Evolutionary conservation across 345 rosid species (phyloP).

Genomic region (Eucalyptus polybractea): DNA sequence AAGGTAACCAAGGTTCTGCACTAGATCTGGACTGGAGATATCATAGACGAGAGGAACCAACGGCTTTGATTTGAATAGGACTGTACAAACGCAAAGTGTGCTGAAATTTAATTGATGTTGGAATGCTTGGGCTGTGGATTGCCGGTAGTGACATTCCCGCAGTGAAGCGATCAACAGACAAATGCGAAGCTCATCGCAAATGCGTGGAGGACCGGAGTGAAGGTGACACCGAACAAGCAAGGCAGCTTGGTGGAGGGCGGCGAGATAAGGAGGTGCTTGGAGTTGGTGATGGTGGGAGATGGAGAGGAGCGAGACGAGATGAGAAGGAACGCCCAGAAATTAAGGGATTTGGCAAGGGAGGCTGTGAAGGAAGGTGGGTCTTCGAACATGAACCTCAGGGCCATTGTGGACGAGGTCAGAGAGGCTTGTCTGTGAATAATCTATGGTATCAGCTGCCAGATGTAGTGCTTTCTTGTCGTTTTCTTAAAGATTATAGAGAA

Average conservation of each 20-base stretch:
- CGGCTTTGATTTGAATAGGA: too few relatives aligned
- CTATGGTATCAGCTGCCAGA: neutral
- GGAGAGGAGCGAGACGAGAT: too few relatives aligned
- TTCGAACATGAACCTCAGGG: neutral
- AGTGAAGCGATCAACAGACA: slow-evolving; percentile 10
- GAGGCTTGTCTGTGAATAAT: neutral
- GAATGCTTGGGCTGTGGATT: slow-evolving; percentile 15
- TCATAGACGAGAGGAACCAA: too few relatives aligned
- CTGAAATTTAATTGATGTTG: neutral
- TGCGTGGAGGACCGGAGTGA: slow-evolving; percentile 10
- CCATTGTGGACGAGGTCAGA: neutral
- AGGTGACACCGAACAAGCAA: neutral
- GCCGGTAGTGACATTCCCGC: slow-evolving; percentile 10
- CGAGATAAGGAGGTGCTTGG: neutral
- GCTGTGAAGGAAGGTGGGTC: slow-evolving; percentile 8
- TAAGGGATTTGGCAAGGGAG: neutral
- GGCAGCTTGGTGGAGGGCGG: slow-evolving; percentile 1
- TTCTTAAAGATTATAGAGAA: neutral
- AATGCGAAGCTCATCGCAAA: slow-evolving; percentile 15
- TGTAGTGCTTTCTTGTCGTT: neutral
- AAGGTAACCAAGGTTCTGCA: too few relatives aligned
- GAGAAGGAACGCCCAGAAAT: too few relatives aligned
- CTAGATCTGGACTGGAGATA: too few relatives aligned
- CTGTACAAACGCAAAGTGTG: too few relatives aligned
- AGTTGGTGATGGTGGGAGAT: too few relatives aligned